These are phyloP conservation scores for Basipetospora chlamydospora DNA, from an alignment of 2,329 filamentous ascomycete genomes.

Conservation along the genomic window DNA sequence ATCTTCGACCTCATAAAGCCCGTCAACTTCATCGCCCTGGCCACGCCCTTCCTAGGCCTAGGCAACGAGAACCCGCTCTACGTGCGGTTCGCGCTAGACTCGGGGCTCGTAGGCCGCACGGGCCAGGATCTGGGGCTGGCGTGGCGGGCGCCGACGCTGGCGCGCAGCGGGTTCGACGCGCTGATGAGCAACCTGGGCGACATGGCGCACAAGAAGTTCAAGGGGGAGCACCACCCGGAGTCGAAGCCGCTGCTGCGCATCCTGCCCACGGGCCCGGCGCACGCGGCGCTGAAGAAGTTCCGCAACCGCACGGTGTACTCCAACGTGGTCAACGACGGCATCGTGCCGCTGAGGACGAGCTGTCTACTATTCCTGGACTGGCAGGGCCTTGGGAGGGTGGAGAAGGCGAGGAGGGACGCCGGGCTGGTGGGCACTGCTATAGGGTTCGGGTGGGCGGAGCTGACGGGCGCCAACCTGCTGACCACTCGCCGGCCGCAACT, in stretches of 20 bases:
- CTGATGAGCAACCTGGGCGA: constrained; percentile 70
- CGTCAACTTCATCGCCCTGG: constrained; percentile 79
- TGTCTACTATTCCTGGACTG: constrained; percentile 95
- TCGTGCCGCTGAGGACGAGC: constrained; percentile 86
- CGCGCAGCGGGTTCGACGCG: constrained; percentile 75
- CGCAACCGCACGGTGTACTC: constrained; percentile 86
- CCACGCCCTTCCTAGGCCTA: constrained; percentile 75
- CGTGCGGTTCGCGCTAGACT: constrained; percentile 91
- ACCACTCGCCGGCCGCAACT: constrained; percentile 29
- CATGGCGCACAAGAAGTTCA: constrained; percentile 45
- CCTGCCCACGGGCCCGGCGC: constrained; percentile 79
- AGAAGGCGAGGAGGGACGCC: constrained; percentile 85
- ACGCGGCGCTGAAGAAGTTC: constrained; percentile 75
- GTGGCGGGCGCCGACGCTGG: constrained; percentile 79
- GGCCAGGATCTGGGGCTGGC: constrained; percentile 90
- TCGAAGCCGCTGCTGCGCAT: constrained; percentile 83
- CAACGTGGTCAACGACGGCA: constrained; percentile 95
- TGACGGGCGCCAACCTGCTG: constrained; percentile 56
- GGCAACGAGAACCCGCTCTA: constrained; percentile 98
- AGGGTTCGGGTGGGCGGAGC: constrained; percentile 86
- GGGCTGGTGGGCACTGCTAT: constrained; percentile 86
- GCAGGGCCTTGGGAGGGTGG: constrained; percentile 83
- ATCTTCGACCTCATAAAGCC: constrained; percentile 82
- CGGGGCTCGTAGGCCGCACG: constrained; percentile 88
- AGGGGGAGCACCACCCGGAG: constrained; percentile 52